Evolutionary conservation across 2,329 filamentous ascomycete genomes (phyloP), one percentile per base, ranked within the genome.

Genomic region (Xylariaceae sp.): DNA sequence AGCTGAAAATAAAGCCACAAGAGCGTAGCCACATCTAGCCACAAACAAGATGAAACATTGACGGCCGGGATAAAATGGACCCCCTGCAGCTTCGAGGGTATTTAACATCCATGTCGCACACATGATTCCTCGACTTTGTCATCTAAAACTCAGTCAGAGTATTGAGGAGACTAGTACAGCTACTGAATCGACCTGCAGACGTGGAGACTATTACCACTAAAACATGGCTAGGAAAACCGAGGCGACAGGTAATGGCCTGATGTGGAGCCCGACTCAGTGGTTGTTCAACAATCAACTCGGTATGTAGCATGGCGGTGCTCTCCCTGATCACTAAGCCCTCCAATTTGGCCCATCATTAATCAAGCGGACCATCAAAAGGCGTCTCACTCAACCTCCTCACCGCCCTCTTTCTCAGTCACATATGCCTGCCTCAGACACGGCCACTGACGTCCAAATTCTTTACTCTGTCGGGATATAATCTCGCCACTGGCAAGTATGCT

Each of bases 361-460:
- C 7, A 21, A 35, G n/a, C 7, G 13, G 27, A 39, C 23, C 16
- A 30, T 40, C 27, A 26, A 33, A 64, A 91, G 91, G 89, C 55
- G 83, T 96, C 59, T 90, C 90, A 8, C 80, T 92, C 70, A 95
- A 92, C 69, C 84, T 93, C 53, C 76, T 96, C 58, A 84, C 89
- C 44, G 85, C 92, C 58, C 83, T 96, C 60, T 83, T 87, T 70
- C 83, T 94, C 60, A 83, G 88, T 45, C 91, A 96, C 75, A 77
- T 84, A 63, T 85, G 86, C 67, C 89, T 95, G 68, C 91, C 92
- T 45, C 85, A 85, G 63, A 84, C 91, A 43, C 84, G 89, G 60
- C 77, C 81, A 44, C 85, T 87, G 66, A 95, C 91, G 9, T 80
- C 82, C 65, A 93, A 91, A 62, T 96, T 96, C 78, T 91, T 95